Evolutionary conservation across 1,139 yeast species (phyloP), one percentile per base, ranked within the genome.

Genomic region (Candida neerlandica): DNA sequence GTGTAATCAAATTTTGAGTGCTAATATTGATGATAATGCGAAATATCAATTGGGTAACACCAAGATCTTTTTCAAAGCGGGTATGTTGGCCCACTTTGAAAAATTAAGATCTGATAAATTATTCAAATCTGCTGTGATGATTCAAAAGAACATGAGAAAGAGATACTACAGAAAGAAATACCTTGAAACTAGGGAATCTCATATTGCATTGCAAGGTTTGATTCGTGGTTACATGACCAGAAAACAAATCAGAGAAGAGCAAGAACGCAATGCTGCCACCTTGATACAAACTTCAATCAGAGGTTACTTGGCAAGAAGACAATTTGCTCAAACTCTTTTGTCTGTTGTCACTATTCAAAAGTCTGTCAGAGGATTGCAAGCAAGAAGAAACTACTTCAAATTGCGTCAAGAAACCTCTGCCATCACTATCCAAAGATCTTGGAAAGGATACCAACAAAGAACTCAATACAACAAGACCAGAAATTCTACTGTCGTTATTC

Each of bases 51-150:
- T 89, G 55, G 95, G 95, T 71, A 81, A 85, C 60, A 88, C 97
- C 38, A 94, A 94, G 67, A 90, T 94, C 44, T 94, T 94, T 70
- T 94, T 94, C 77, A 91, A 92, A 66, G 96, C 97, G 35, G 99
- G 99, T 61, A 90, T 94, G 78, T 78, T 94, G 63, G 99, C 98
- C 16, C 86, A 86, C 57, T 81, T 94, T 57, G 99, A 94, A 70
- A 90, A 90, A 58, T 71, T 87, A 60, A 84, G 98, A 67, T 73
- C 90, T 23, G 90, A 86, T 58, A 88, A 90, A 60, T 80, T 91
- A 55, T 81, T 81, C 63, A 80, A 73, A 50, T 86, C 96, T 48
- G 97, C 97, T 3, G 85, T 85, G 21, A 73, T 87, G 70, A 86
- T 94, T 56, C 99, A 94, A 72, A 91, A 90, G 80, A 84, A 89